Evolutionary conservation across 345 rosid species (phyloP), one percentile per base, ranked within the genome.

Genomic region (Pistacia vera): DNA sequence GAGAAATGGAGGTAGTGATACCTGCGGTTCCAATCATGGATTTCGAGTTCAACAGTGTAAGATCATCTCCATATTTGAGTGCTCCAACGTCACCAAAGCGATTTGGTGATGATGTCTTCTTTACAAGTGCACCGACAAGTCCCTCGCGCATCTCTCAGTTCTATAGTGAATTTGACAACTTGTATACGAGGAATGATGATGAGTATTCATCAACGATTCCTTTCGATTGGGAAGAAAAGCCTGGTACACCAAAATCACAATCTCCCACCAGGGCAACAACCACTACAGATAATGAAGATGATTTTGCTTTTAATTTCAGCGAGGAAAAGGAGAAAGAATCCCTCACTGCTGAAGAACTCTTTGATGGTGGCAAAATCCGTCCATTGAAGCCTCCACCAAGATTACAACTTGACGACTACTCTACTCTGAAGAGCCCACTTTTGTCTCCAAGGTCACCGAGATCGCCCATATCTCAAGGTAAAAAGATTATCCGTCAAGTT

Each of bases 21-120:
- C 94, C 97, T 16, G 36, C 78, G 10, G 67, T 55, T 20, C 66
- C 75, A 0, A 44, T 41, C 13, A 86, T 84, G 87, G 92, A 86
- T 33, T 85, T 91, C 73, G 88, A 91, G 73, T 91, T 87, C 88
- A 77, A 80, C 69, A 81, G 81, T 35, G 82, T 82, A 25, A 67
- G 81, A 28, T 79, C 89, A 17, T 38, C 83, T 33, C 86, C 89
- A 0, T 79, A 58, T 35, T 77, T 86, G 65, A 89, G 87, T 36
- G 86, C 90, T 67, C 99, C 99, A 0, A 83, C 97, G 8, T 84
- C 98, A 0, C 99, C 96, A 0, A 79, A 76, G 11, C 82, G 93
- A 8, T 88, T 88, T 17, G 89, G 92, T 3, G 87, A 88, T 0
- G 80, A 38, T 25, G 25, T 25, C 76, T 86, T 83, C 86, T 84